Percentiles rank a stretch among this genome's conserved stretches.
Evolutionary conservation across 116 monocot species (phyloP).

Genomic region (Cymodocea nodosa): DNA sequence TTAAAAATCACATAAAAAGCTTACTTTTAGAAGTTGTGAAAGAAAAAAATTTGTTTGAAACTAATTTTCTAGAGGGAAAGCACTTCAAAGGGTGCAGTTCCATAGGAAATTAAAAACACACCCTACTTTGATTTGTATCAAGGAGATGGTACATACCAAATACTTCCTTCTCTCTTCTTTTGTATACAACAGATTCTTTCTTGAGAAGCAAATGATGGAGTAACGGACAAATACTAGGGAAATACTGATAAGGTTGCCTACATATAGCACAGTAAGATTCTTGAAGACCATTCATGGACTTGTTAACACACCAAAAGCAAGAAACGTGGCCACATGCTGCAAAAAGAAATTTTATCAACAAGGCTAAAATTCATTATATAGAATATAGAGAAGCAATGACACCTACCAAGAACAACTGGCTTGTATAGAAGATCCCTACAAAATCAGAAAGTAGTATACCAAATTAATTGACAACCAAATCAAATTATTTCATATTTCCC

Average conservation of each 20-base stretch:
- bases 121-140: neutral
- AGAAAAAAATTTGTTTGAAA: no score
- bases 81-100: no score
- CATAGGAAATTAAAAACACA: no score
- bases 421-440: constrained; percentile 63
- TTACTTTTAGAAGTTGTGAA: no score
- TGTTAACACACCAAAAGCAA: constrained; percentile 88
- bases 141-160: constrained; percentile 13
- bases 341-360: constrained; percentile 6
- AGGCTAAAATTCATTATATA: neutral
- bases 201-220: constrained; percentile 44
- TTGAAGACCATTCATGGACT: constrained; percentile 42
- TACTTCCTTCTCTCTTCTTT: constrained; percentile 49
- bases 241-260: constrained; percentile 45
- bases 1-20: no score
- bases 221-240: constrained; percentile 44
- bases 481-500: neutral
- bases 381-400: neutral
- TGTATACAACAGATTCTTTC: constrained; percentile 47
- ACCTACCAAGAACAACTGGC: constrained; percentile 48
- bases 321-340: constrained; percentile 87
- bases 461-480: neutral
- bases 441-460: neutral
- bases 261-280: constrained; percentile 59
- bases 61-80: no score